These are phyloP conservation scores for Handroanthus guayacan DNA, from an alignment of 257 asterid genomes.

Conservation along the genomic window DNA sequence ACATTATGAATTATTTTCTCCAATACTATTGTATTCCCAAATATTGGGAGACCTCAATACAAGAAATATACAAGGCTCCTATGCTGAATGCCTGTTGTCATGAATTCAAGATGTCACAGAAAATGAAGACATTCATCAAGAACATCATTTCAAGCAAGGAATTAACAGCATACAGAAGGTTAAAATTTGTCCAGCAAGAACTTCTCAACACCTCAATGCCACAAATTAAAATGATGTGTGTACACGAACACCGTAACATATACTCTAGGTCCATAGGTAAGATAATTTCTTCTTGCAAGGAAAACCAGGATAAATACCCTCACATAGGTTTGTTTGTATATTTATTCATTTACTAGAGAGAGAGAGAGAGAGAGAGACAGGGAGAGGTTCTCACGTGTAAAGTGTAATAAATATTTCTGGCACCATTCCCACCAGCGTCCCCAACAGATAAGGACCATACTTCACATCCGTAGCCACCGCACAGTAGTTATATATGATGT, in stretches of 20 bases:
- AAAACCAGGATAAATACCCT: neutral
- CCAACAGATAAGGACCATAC: slow-evolving; percentile 76
- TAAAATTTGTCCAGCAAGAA: neutral
- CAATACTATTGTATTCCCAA: neutral
- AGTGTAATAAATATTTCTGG: slow-evolving; percentile 88
- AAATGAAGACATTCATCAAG: neutral
- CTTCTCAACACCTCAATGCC: neutral
- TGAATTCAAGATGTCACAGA: neutral
- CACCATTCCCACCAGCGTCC: slow-evolving; percentile 79
- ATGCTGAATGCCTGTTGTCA: neutral
- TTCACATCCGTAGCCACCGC: slow-evolving; percentile 85
- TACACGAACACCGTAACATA: neutral
- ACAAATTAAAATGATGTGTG: neutral
- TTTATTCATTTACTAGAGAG: neutral
- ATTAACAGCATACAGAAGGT: neutral
- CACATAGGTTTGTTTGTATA: neutral
- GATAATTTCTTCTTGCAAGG: neutral
- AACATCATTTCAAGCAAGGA: neutral
- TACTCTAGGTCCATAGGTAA: neutral
- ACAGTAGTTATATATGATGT: slow-evolving; percentile 73
- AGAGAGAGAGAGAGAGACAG: slow-evolving; percentile 21
- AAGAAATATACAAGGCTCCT: neutral
- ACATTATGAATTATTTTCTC: neutral
- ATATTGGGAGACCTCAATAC: neutral
- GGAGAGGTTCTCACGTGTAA: slow-evolving; percentile 70